Conservation (phyloP, 305 asterid genomes). For the Fraxinus paxiana region DNA sequence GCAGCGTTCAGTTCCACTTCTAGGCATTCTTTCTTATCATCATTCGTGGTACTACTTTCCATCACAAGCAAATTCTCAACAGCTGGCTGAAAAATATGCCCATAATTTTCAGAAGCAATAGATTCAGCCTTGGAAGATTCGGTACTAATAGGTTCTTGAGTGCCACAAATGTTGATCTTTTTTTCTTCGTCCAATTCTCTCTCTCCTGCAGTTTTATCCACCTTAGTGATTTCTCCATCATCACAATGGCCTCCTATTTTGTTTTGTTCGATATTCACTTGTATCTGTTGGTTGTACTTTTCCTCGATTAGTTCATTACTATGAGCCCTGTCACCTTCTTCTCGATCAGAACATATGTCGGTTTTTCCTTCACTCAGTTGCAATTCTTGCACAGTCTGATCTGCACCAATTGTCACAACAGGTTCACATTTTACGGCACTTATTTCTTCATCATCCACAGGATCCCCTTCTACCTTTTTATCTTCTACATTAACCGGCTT, state of each 20-base stretch:
- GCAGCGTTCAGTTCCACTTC: slow-evolving; percentile 13
- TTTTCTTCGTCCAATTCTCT: slow-evolving; percentile 13
- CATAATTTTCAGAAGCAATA: neutral
- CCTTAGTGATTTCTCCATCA: slow-evolving; percentile 20
- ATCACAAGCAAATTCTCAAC: slow-evolving; percentile 7
- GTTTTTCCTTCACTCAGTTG: slow-evolving; percentile 10
- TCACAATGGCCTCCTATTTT: slow-evolving; percentile 12
- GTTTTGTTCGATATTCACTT: slow-evolving; percentile 15
- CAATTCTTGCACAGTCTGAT: neutral
- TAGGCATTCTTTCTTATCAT: slow-evolving; percentile 6
- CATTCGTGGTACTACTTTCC: slow-evolving; percentile 14
- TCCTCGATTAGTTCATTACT: slow-evolving; percentile 16
- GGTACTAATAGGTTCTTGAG: slow-evolving; percentile 2
- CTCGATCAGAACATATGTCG: slow-evolving; percentile 19
- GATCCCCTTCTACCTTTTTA: slow-evolving; percentile 13
- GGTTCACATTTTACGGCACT: neutral
- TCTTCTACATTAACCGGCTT: slow-evolving; percentile 5
- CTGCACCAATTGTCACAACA: neutral
- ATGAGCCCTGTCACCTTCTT: slow-evolving; percentile 15
- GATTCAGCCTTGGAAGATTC: neutral
- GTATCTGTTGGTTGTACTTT: neutral
- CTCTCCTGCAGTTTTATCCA: neutral
- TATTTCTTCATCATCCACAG: slow-evolving; percentile 16
- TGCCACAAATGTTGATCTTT: neutral
- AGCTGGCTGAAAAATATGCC: slow-evolving; percentile 7